Conservation (phyloP, 192 early-diverging fungal species). For the Entophlyctis luteolus region DNA sequence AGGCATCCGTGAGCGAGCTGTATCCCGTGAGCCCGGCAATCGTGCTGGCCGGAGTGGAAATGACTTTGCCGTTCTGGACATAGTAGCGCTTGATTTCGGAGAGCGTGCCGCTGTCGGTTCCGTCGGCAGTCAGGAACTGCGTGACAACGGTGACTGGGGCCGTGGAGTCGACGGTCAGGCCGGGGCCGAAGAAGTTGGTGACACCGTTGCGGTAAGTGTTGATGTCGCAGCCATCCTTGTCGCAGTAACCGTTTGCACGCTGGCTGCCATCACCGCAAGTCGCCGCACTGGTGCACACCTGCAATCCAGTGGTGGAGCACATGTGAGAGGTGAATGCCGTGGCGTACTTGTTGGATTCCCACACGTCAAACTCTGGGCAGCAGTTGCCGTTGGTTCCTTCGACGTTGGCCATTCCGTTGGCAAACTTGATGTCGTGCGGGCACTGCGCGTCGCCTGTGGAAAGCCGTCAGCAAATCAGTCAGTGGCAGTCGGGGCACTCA, state of each 20-base stretch:
- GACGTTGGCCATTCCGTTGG: conserved; percentile 31
- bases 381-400: conserved; percentile 25
- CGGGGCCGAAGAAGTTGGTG: conserved; percentile 34
- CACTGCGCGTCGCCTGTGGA: conserved; percentile 35
- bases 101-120: conserved; percentile 22
- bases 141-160: conserved; percentile 42
- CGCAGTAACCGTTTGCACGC: conserved; percentile 29
- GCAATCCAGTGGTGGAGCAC: conserved; percentile 25
- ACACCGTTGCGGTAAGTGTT: conserved; percentile 38
- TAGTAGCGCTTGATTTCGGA: conserved; percentile 31
- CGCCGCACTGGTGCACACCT: conserved; percentile 6
- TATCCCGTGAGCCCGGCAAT: conserved; percentile 9
- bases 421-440: conserved; percentile 42
- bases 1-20: conserved; percentile 31
- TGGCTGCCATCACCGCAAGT: conserved; percentile 35
- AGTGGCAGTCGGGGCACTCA: not conserved
- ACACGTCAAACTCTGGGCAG: conserved; percentile 39
- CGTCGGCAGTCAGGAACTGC: conserved; percentile 38
- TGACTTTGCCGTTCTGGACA: conserved; percentile 32
- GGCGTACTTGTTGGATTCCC: conserved; percentile 37
- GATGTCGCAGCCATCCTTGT: conserved; percentile 44
- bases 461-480: not conserved
- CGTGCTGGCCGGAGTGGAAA: conserved; percentile 4
- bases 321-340: conserved; percentile 34
- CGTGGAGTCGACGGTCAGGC: conserved; percentile 36